These are phyloP conservation scores for Porcisia deanei DNA, from an alignment of 208 protist species.

Conservation along the genomic window DNA sequence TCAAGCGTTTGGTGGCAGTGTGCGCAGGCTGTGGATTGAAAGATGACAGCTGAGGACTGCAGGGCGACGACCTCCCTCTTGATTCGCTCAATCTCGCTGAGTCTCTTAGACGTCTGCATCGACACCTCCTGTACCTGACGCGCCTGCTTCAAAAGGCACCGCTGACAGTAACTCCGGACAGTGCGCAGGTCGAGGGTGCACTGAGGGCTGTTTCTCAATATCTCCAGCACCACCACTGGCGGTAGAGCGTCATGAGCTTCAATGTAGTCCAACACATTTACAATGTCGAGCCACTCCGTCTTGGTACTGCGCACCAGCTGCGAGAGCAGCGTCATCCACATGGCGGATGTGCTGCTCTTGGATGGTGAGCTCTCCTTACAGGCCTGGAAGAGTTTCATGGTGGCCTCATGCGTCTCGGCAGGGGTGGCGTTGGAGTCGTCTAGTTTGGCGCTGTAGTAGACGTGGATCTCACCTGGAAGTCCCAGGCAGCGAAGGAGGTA, in stretches of 20 bases:
- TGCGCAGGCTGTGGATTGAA: constrained; percentile 85
- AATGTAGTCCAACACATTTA: constrained; percentile 73
- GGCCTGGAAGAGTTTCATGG: constrained; percentile 51
- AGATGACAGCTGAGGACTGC: constrained; percentile 78
- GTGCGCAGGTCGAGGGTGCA: constrained; percentile 60
- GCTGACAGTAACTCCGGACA: constrained; percentile 88
- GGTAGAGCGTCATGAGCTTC: constrained; percentile 87
- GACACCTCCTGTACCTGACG: constrained; percentile 15
- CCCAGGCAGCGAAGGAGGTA: constrained; percentile 86
- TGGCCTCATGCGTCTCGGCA: constrained; percentile 30
- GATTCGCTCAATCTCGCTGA: constrained; percentile 55
- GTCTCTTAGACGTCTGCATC: constrained; percentile 26
- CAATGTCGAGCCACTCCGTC: constrained; percentile 47
- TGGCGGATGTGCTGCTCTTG: constrained; percentile 33
- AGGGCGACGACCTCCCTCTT: constrained; percentile 69
- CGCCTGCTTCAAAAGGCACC: constrained; percentile 49
- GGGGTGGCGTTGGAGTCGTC: constrained; percentile 35
- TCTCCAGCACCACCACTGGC: constrained; percentile 92
- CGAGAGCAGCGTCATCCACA: constrained; percentile 92
- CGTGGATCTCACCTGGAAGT: constrained; percentile 82
- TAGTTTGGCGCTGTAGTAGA: constrained; percentile 90
- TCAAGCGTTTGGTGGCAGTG: constrained; percentile 86
- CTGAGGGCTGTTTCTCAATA: constrained; percentile 55
- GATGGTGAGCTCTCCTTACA: constrained; percentile 38
- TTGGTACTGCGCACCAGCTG: constrained; percentile 66